A percentile compares a stretch with the other conserved stretches of the same genome.
These are phyloP conservation scores for Debaryomyces subglobosus DNA, from an alignment of 1,139 yeast species.

Conservation along the genomic window DNA sequence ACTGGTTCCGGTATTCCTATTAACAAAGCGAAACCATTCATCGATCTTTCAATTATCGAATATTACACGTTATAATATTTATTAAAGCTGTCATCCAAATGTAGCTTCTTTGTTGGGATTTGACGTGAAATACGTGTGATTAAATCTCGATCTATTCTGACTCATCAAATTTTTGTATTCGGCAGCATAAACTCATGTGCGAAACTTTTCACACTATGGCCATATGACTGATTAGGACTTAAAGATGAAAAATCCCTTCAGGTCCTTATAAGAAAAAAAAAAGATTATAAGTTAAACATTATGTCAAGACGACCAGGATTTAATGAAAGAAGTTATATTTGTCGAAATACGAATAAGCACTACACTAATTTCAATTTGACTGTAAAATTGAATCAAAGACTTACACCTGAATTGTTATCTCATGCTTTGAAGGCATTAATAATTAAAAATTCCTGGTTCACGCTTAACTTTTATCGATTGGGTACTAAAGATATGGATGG, in stretches of 20 bases:
- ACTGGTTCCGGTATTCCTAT: neutral
- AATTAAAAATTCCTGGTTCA: neutral
- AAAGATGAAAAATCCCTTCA: too few relatives aligned
- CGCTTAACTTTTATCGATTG: neutral
- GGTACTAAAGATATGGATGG: slow-evolving; percentile 13
- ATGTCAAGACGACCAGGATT: slow-evolving; percentile 10
- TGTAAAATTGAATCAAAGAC: slow-evolving; percentile 23
- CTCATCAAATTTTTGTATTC: neutral
- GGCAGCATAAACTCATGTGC: too few relatives aligned
- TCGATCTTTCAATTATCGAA: neutral
- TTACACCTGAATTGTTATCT: slow-evolving; percentile 24
- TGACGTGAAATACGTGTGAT: too few relatives aligned
- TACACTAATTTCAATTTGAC: slow-evolving; percentile 34
- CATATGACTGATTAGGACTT: neutral
- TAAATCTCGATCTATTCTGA: neutral
- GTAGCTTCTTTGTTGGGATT: too few relatives aligned
- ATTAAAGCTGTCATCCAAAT: too few relatives aligned
- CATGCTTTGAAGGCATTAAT: slow-evolving; percentile 27
- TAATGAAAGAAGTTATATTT: slow-evolving; percentile 30
- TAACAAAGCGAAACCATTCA: neutral
- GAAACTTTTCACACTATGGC: neutral
- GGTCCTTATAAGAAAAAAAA: too few relatives aligned
- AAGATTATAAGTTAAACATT: too few relatives aligned
- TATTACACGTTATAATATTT: neutral
- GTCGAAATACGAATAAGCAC: slow-evolving; percentile 24